Percentiles rank a stretch among this genome's conserved stretches.
Conservation (phyloP, 176 grass and related monocot species). For the Hordeum marinum region DNA sequence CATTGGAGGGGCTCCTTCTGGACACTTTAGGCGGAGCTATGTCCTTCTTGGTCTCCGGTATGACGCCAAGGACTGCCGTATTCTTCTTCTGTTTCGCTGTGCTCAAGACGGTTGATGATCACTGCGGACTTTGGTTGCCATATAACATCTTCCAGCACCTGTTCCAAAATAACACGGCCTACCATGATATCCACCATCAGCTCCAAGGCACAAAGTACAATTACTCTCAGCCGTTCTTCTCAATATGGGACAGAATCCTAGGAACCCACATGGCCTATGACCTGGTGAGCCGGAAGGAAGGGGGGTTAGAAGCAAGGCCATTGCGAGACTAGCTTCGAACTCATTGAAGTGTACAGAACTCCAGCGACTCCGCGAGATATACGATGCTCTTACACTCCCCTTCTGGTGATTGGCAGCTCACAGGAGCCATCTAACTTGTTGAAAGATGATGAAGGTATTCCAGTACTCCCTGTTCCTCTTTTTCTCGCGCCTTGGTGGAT, state of each 20-base stretch:
- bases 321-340: constrained; percentile 36
- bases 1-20: constrained; percentile 80
- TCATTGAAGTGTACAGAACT: constrained; percentile 26
- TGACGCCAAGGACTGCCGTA: constrained; percentile 67
- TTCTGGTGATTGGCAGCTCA: constrained; percentile 4
- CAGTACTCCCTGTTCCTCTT: not conserved
- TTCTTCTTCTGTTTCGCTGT: constrained; percentile 88
- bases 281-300: constrained; percentile 58
- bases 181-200: constrained; percentile 91
- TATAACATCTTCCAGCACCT: constrained; percentile 69
- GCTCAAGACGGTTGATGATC: constrained; percentile 69
- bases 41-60: constrained; percentile 73
- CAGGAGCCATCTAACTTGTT: constrained; percentile 15
- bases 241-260: constrained; percentile 68
- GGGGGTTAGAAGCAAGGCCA: constrained; percentile 67
- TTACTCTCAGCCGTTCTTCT: constrained; percentile 88
- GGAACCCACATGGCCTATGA: constrained; percentile 74
- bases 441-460: constrained; percentile 7
- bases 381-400: not conserved
- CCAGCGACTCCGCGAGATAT: not conserved
- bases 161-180: constrained; percentile 86
- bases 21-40: constrained; percentile 84
- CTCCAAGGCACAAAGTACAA: constrained; percentile 81
- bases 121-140: constrained; percentile 80
- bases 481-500: not conserved